A percentile compares a stretch with the other conserved stretches of the same genome.
Conservation (phyloP, 805 yeast species). For the Kodamaea kaohsiungensis region DNA sequence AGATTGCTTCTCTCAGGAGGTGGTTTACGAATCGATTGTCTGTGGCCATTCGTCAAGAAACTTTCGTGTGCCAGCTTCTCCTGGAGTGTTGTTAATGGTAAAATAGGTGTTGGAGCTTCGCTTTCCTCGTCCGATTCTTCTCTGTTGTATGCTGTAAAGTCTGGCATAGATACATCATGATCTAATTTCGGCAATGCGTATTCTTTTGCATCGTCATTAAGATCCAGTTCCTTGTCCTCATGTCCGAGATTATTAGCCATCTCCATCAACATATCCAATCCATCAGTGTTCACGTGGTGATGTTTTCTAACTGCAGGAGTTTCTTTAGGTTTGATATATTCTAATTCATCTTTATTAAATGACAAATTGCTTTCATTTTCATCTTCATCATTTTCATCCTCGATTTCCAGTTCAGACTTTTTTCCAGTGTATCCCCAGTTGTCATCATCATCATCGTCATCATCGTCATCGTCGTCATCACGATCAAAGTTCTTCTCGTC, state of each 20-base stretch:
- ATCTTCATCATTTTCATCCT: conserved; percentile 10
- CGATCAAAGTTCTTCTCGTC: conserved; percentile 18
- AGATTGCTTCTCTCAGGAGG: conserved; percentile 25
- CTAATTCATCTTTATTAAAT: neutral
- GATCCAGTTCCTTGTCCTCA: no score
- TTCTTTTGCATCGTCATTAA: neutral
- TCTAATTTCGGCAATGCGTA: conserved; percentile 4
- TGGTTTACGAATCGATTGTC: conserved; percentile 39
- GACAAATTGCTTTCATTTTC: neutral
- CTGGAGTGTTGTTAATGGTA: conserved; percentile 24
- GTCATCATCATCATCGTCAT: conserved; percentile 10
- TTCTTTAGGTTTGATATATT: conserved; percentile 1
- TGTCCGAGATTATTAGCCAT: no score
- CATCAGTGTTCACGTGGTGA: conserved; percentile 23
- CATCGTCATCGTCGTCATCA: conserved; percentile 7
- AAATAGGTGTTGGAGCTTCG: conserved; percentile 23
- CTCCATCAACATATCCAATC: conserved; percentile 25
- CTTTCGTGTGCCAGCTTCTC: conserved; percentile 25
- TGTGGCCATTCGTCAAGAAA: conserved; percentile 27
- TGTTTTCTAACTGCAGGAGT: neutral
- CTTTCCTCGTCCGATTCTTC: conserved; percentile 11
- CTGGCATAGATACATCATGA: conserved; percentile 27
- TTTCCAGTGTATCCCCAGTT: conserved; percentile 31
- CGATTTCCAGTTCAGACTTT: conserved; percentile 14
- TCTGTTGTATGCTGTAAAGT: conserved; percentile 24